Base-by-base conservation (phyloP, 768 basidiomycete genomes). In the Cubamyces sp. region DNA sequence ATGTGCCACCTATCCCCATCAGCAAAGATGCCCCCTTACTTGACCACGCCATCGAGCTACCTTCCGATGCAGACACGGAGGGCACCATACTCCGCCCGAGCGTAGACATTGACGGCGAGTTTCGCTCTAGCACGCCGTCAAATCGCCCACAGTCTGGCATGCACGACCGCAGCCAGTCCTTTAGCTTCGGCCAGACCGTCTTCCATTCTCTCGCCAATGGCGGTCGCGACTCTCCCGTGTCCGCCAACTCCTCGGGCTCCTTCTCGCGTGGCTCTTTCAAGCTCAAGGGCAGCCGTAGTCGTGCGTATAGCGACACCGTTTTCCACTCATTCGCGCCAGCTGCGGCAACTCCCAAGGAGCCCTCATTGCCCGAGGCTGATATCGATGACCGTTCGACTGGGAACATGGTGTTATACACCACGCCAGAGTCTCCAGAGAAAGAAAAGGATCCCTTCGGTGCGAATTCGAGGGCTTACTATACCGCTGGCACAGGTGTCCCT, bases 401-500 rank as follows among this genome's bases (percentile, higher is more conserved):
- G 3, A 78, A 82, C 3, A 73, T 87, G 5, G 74, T 84, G 16
- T 74, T 87, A 3, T 85, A 84, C 43, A 49, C 67, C 9, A 41
- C 67, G 6, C 63, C 65, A 11, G 48, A 53, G 12, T 57, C 64
- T 14, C 68, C 73, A 47, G 42, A 56, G 37, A 56, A 61, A 65
- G 85, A 86, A 66, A 87, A 88, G 7, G 90, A 92, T 70, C 90
- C 90, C 3, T 92, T 92, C 74, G 82, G 84, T 50, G 84, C 83
- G 2, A 79, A 90, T 64, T 88, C 90, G 19, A 87, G 79, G 30
- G 89, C 90, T 0, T 92, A 91, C 69, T 92, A 90, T 69, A 88
- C 88, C 0, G 87, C 89, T 1, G 88, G 88, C 61, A 84, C 85
- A 7, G 83, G 87, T 78, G 86, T 88, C 25, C 88, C 90, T 0